phyloP scores from a whole-genome alignment of 2,329 filamentous ascomycete genomes.

The Colletotrichum tamarilloi region DNA sequence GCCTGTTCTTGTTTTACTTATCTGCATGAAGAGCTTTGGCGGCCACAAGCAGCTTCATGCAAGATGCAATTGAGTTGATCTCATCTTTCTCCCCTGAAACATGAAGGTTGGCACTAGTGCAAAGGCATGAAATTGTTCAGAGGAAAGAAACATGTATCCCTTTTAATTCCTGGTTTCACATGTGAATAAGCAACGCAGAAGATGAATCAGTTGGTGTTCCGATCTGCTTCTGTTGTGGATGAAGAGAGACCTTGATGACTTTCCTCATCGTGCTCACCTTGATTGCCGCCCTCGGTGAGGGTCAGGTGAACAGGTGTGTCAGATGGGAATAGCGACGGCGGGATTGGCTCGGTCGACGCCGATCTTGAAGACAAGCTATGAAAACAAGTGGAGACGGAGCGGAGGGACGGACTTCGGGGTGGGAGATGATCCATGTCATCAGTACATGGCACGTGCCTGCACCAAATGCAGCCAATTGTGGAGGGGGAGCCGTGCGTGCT shows the following conservation, averaged over 20 bases:
- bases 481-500: neutral
- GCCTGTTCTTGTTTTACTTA: no score
- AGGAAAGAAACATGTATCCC: neutral
- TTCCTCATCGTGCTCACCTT: neutral
- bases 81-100: neutral
- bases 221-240: neutral
- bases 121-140: neutral
- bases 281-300: neutral
- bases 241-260: no score
- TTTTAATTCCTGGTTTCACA: neutral
- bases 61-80: constrained; percentile 13
- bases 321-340: neutral
- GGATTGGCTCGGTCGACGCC: constrained; percentile 25
- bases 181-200: neutral
- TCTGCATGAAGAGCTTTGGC: neutral
- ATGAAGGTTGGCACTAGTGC: neutral
- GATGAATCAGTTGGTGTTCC: neutral
- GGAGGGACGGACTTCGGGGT: constrained; percentile 17
- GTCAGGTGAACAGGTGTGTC: neutral
- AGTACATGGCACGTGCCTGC: no score
- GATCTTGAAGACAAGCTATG: neutral
- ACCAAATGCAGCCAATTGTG: neutral
- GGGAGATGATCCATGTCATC: constrained; percentile 13
- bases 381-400: neutral
- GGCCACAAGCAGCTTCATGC: neutral